These are phyloP conservation scores for Leccinum variicolor DNA, from an alignment of 768 basidiomycete genomes.

Conservation along the genomic window DNA sequence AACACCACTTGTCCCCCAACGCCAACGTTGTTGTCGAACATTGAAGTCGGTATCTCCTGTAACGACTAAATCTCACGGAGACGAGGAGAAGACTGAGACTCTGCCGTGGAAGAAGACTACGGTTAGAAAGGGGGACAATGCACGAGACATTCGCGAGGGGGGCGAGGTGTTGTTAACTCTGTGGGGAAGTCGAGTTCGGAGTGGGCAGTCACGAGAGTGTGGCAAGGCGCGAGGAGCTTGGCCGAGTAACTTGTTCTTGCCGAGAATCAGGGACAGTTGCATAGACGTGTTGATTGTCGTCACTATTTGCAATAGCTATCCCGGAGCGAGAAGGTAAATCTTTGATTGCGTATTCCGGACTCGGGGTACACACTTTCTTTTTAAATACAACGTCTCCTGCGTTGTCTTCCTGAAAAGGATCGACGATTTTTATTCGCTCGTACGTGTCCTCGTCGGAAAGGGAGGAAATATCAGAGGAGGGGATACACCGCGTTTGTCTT, in stretches of 20 bases:
- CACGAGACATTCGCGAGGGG: no score
- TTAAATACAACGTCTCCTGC: constrained; percentile 1
- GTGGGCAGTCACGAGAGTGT: constrained; percentile 24
- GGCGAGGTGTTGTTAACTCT: background rate
- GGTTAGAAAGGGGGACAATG: no score
- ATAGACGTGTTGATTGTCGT: constrained; percentile 7
- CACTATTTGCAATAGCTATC: constrained; percentile 19
- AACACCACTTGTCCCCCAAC: no score
- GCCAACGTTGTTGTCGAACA: no score
- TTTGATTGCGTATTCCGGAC: constrained; percentile 43
- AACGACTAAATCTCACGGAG: no score
- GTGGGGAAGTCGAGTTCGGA: background rate
- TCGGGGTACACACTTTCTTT: constrained; percentile 12
- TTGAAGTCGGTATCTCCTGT: no score
- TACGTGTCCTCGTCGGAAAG: no score
- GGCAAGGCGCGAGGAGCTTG: constrained; percentile 12
- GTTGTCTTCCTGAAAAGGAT: constrained; percentile 3
- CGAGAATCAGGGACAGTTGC: background rate
- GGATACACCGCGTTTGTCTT: background rate
- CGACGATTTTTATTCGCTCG: no score
- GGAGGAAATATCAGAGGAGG: no score
- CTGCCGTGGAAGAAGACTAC: no score
- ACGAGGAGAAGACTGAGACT: no score
- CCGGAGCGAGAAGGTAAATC: constrained; percentile 36
- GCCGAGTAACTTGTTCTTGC: constrained; percentile 5